These are phyloP conservation scores for Beauveria bassiana DNA, from an alignment of 2,329 filamentous ascomycete species.

Conservation along the genomic window DNA sequence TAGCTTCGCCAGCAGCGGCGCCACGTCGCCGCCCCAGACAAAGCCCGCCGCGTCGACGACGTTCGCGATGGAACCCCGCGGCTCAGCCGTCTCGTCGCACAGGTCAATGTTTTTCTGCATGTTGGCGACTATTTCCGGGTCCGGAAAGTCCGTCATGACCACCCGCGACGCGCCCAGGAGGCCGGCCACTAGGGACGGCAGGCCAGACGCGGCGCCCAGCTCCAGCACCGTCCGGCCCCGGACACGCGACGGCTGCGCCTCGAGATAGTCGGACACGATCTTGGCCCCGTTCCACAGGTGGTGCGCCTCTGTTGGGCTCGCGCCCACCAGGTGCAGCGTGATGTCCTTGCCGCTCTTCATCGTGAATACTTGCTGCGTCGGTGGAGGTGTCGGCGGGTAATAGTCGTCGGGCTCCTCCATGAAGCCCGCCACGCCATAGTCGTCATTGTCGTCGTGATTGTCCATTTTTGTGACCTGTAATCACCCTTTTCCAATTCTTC, in stretches of 20 bases:
- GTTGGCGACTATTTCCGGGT: slow-evolving; percentile 73
- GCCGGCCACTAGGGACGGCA: slow-evolving; percentile 73
- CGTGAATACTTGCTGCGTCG: slow-evolving; percentile 65
- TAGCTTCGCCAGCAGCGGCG: slow-evolving; percentile 51
- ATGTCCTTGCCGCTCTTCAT: slow-evolving; percentile 59
- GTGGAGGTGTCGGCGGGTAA: slow-evolving; percentile 68
- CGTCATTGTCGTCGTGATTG: slow-evolving; percentile 21
- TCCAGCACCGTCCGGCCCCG: slow-evolving; percentile 67
- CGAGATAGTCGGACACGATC: slow-evolving; percentile 69
- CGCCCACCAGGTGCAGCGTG: slow-evolving; percentile 72
- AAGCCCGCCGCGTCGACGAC: slow-evolving; percentile 60
- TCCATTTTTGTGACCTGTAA: neutral
- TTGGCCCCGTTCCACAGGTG: slow-evolving; percentile 86
- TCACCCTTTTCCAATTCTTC: neutral
- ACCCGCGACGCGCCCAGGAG: slow-evolving; percentile 61
- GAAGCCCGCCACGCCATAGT: slow-evolving; percentile 40
- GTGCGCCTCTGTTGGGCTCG: slow-evolving; percentile 85
- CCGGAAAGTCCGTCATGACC: slow-evolving; percentile 84
- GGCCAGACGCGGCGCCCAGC: slow-evolving; percentile 78
- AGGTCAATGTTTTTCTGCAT: slow-evolving; percentile 67
- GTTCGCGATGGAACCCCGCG: slow-evolving; percentile 22
- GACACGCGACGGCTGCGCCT: slow-evolving; percentile 59
- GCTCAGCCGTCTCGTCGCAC: slow-evolving; percentile 33
- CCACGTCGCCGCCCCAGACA: slow-evolving; percentile 68
- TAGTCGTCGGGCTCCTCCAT: slow-evolving; percentile 78